These are phyloP conservation scores for Sporisorium iseilematis-ciliati DNA, from an alignment of 1,284 basidiomycete species.

Conservation along the genomic window DNA sequence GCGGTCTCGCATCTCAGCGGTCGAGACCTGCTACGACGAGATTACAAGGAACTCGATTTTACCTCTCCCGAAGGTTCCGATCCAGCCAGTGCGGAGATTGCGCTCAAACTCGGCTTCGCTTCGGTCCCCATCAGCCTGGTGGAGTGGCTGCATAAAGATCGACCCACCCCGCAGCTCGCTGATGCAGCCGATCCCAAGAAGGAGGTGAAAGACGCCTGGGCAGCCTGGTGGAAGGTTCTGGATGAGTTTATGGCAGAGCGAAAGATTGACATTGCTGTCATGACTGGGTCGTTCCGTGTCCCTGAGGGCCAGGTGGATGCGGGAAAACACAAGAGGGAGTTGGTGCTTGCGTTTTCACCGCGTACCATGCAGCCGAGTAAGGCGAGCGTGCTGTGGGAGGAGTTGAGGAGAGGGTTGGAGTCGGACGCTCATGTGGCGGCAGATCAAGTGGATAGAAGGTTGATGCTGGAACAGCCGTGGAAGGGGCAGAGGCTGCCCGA, in stretches of 20 bases:
- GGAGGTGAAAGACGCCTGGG: constrained; percentile 52
- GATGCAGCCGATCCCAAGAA: constrained; percentile 27
- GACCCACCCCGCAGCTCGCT: constrained; percentile 2
- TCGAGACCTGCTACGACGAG: constrained; percentile 83
- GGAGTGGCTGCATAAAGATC: constrained; percentile 58
- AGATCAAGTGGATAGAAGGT: constrained; percentile 23
- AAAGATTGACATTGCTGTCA: constrained; percentile 54
- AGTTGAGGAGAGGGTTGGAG: constrained; percentile 39
- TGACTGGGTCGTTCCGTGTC: constrained; percentile 56
- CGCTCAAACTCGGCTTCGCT: constrained; percentile 53
- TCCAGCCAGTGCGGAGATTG: neutral
- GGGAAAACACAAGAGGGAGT: constrained; percentile 59
- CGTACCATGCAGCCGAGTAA: constrained; percentile 16
- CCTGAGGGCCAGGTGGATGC: constrained; percentile 42
- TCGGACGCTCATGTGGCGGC: constrained; percentile 28
- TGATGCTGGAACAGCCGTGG: constrained; percentile 57
- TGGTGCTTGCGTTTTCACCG: constrained; percentile 50
- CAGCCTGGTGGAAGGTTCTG: constrained; percentile 53
- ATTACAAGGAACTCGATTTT: constrained; percentile 79
- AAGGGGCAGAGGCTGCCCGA: constrained; percentile 52
- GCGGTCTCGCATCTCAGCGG: constrained; percentile 79
- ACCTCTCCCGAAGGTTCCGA: constrained; percentile 4
- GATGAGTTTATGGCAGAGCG: constrained; percentile 54
- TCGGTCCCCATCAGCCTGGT: constrained; percentile 55
- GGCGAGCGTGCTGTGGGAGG: constrained; percentile 27